phyloP scores from a whole-genome alignment of 352 stramenopile genomes.

The Globisporangium parvum region DNA sequence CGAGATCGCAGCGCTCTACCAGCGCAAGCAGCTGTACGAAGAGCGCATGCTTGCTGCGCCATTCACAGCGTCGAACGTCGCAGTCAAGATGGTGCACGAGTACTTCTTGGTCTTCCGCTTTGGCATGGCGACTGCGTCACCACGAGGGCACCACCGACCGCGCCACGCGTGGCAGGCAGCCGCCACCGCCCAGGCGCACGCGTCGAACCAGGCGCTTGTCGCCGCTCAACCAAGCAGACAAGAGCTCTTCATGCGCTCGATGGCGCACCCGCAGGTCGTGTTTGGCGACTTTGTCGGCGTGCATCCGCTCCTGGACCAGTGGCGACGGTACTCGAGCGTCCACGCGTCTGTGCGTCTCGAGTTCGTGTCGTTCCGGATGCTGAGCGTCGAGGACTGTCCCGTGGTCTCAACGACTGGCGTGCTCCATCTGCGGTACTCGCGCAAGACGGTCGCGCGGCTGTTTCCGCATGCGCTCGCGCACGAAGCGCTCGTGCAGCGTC shows the following conservation, averaged over 20 bases:
- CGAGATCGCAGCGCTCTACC: slow-evolving; percentile 20
- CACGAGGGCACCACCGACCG: no score
- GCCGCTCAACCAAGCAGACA: slow-evolving; percentile 10
- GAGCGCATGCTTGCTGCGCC: slow-evolving; percentile 14
- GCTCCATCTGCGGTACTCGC: slow-evolving; percentile 38
- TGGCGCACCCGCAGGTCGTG: slow-evolving; percentile 19
- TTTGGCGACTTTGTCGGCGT: slow-evolving; percentile 18
- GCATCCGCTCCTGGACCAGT: slow-evolving; percentile 20
- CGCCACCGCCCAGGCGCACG: background rate
- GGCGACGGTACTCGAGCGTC: slow-evolving; percentile 22
- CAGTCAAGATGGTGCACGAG: slow-evolving; percentile 26
- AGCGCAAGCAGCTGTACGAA: slow-evolving; percentile 14
- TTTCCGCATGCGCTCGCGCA: slow-evolving; percentile 32
- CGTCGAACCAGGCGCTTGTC: slow-evolving; percentile 1
- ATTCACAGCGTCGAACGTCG: slow-evolving; percentile 9
- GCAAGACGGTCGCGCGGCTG: slow-evolving; percentile 37
- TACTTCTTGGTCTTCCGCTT: slow-evolving; percentile 35
- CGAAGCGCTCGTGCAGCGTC: slow-evolving; percentile 32
- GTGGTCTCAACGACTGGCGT: slow-evolving; percentile 23
- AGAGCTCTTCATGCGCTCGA: slow-evolving; percentile 18
- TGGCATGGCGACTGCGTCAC: slow-evolving; percentile 9
- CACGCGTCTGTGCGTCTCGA: slow-evolving; percentile 27
- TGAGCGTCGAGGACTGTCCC: slow-evolving; percentile 15
- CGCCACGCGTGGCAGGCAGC: background rate
- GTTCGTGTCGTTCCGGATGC: slow-evolving; percentile 18